phyloP scores from a whole-genome alignment of 345 rosid species.

The Erucastrum elatum region DNA sequence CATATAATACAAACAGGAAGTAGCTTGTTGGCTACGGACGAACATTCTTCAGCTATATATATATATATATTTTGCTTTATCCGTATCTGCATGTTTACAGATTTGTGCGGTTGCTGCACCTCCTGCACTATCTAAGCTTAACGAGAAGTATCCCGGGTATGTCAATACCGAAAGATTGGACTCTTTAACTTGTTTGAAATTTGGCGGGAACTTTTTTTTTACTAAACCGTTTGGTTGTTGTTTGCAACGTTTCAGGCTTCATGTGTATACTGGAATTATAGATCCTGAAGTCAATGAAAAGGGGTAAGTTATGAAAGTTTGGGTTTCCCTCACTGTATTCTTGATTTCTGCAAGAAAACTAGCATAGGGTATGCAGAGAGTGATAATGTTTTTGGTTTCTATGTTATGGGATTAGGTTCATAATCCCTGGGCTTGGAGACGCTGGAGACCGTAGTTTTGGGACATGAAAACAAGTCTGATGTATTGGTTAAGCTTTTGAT shows the following conservation, averaged over 20 bases:
- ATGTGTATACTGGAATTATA: conserved; percentile 86
- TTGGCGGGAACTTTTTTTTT: not conserved
- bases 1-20: not conserved
- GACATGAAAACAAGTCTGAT: conserved; percentile 38
- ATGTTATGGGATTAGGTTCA: conserved; percentile 51
- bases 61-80: not conserved
- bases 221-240: conserved; percentile 13
- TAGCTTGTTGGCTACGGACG: not conserved
- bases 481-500: not conserved
- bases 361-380: not conserved
- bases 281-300: conserved; percentile 80
- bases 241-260: conserved; percentile 59
- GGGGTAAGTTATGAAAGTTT: conserved; percentile 54
- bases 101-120: conserved; percentile 93
- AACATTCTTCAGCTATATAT: not conserved
- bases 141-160: conserved; percentile 93
- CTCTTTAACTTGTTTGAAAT: conserved; percentile 3
- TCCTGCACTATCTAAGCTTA: conserved; percentile 90
- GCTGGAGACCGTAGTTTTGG: conserved; percentile 97
- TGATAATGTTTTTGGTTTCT: not conserved
- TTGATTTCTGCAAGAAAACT: not conserved
- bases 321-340: not conserved
- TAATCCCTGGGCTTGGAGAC: conserved; percentile 98
- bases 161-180: conserved; percentile 1
- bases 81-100: conserved; percentile 42